A percentile compares a stretch with the other conserved stretches of the same genome.
Evolutionary conservation across 495 filamentous ascomycete species (phyloP).

Genomic region (Bathelium albidoporum): DNA sequence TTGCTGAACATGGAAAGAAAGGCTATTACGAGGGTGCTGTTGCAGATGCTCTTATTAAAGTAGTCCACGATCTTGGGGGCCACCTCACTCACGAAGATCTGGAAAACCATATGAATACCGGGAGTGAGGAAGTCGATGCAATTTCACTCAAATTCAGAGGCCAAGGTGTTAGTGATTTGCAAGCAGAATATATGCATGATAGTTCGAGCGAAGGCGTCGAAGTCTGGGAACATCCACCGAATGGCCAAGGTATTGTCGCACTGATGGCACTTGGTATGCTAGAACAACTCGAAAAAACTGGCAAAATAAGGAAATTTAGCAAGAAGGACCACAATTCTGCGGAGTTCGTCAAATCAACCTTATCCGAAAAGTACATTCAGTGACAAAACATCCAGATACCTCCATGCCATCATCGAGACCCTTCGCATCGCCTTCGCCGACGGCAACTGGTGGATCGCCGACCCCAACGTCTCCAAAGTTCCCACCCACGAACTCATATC

Average conservation of each 20-base stretch:
- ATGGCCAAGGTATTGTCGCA: slow-evolving; percentile 92
- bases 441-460: slow-evolving; percentile 78
- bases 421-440: slow-evolving; percentile 92
- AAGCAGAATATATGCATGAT: slow-evolving; percentile 35
- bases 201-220: slow-evolving; percentile 53
- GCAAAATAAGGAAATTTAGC: slow-evolving; percentile 59
- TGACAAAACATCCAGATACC: slow-evolving; percentile 41
- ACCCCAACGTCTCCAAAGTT: slow-evolving; percentile 58
- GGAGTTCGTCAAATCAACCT: slow-evolving; percentile 20
- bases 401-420: slow-evolving; percentile 82
- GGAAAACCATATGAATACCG: slow-evolving; percentile 57
- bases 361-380: not conserved
- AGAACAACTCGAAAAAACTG: slow-evolving; percentile 64
- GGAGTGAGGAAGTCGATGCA: slow-evolving; percentile 68
- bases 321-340: slow-evolving; percentile 61
- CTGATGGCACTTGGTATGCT: slow-evolving; percentile 89
- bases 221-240: slow-evolving; percentile 96
- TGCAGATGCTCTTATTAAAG: slow-evolving; percentile 69
- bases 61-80: slow-evolving; percentile 64
- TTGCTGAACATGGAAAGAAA: slow-evolving; percentile 71
- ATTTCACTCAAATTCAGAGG: slow-evolving; percentile 71
- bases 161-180: slow-evolving; percentile 45
- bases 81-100: slow-evolving; percentile 73
- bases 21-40: slow-evolving; percentile 86
- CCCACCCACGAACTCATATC: slow-evolving; percentile 55